These are phyloP conservation scores for Lachnellula occidentalis DNA, from an alignment of 2,329 filamentous ascomycete genomes.

Conservation along the genomic window DNA sequence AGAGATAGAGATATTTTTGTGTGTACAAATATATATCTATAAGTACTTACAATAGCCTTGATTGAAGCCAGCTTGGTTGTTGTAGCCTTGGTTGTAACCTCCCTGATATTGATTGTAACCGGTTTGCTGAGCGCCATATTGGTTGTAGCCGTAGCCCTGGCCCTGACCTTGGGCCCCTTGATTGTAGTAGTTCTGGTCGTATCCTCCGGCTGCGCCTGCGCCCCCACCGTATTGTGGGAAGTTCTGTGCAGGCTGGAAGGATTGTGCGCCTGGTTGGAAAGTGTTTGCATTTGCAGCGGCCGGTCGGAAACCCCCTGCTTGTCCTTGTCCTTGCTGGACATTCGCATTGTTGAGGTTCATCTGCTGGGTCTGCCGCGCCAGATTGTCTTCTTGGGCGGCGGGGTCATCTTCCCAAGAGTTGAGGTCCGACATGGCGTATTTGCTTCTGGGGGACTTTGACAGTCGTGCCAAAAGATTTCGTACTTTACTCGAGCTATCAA, in stretches of 20 bases:
- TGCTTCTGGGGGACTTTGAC: slow-evolving; percentile 9
- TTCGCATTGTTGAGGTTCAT: slow-evolving; percentile 61
- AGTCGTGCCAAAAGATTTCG: background rate
- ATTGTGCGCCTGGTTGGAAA: slow-evolving; percentile 67
- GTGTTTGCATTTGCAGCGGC: slow-evolving; percentile 47
- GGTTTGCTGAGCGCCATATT: slow-evolving; percentile 34
- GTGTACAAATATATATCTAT: background rate
- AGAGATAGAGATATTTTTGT: background rate
- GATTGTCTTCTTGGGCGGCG: slow-evolving; percentile 67
- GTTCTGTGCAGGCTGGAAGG: slow-evolving; percentile 67
- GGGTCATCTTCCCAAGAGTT: slow-evolving; percentile 95
- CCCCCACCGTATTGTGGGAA: slow-evolving; percentile 54
- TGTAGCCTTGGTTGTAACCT: background rate
- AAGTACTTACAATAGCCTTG: too few species aligned
- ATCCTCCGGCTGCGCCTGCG: slow-evolving; percentile 49
- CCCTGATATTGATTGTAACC: slow-evolving; percentile 37
- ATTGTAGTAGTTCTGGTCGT: slow-evolving; percentile 49
- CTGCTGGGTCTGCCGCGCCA: slow-evolving; percentile 71
- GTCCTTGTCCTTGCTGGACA: slow-evolving; percentile 31
- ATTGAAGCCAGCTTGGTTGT: too few species aligned
- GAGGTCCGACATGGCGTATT: slow-evolving; percentile 68
- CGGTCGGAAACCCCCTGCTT: slow-evolving; percentile 54
- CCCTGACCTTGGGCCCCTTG: slow-evolving; percentile 48
- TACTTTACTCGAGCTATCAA: background rate
- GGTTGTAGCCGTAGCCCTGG: slow-evolving; percentile 39